A percentile compares a stretch with the other conserved stretches of the same genome.
Evolutionary conservation across 805 yeast genomes (phyloP).

Genomic region (Yarrowia sp.): DNA sequence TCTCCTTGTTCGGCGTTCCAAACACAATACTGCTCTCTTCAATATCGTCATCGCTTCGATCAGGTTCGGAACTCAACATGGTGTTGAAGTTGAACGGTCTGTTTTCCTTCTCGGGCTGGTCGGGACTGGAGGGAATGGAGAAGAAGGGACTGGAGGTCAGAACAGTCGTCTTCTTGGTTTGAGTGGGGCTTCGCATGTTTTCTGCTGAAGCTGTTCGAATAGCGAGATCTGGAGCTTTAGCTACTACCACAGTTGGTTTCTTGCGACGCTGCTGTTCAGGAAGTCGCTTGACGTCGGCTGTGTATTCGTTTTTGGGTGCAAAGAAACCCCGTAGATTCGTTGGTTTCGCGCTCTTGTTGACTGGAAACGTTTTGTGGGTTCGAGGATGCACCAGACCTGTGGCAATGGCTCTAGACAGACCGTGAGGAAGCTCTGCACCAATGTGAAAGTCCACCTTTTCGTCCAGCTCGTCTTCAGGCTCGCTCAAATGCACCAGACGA

Average conservation of each 20-base stretch:
- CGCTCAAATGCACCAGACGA: constrained; percentile 55
- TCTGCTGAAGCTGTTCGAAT: constrained; percentile 2
- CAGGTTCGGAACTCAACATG: constrained; percentile 15
- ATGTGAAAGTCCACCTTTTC: constrained; percentile 37
- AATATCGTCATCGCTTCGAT: constrained; percentile 14
- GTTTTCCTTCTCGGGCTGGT: constrained; percentile 3
- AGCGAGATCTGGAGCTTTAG: neutral
- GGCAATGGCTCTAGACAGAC: constrained; percentile 2
- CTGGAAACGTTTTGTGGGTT: constrained; percentile 6
- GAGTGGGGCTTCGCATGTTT: neutral
- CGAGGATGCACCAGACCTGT: constrained; percentile 11
- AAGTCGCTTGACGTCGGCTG: constrained; percentile 4
- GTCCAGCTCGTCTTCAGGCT: constrained; percentile 42
- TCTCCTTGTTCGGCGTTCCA: neutral
- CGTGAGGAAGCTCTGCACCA: constrained; percentile 38
- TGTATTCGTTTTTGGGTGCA: constrained; percentile 7
- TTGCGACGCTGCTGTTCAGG: neutral
- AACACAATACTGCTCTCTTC: constrained; percentile 10
- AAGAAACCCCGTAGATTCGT: neutral
- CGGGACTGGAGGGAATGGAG: constrained; percentile 3
- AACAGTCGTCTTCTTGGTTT: neutral
- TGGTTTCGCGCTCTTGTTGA: neutral
- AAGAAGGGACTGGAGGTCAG: neutral
- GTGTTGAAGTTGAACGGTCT: neutral
- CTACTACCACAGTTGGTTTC: neutral